phyloP scores from a whole-genome alignment of 495 filamentous ascomycete species.

The Trichocladium antarcticum region DNA sequence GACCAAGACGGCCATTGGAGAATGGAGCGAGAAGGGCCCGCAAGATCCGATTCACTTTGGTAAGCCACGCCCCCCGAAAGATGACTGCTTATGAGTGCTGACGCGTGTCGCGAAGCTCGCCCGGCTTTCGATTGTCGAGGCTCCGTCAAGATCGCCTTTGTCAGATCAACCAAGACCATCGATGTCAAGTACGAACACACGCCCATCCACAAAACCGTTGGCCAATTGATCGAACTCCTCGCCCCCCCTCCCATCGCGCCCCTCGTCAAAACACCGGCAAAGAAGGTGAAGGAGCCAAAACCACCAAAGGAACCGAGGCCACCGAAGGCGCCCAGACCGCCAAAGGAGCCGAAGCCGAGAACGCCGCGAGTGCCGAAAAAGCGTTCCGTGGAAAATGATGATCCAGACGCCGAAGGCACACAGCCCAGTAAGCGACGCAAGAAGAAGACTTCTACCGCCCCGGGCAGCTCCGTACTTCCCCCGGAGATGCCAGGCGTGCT shows the following conservation, averaged over 20 bases:
- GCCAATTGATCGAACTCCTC: slow-evolving; percentile 30
- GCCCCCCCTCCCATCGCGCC: slow-evolving; percentile 21
- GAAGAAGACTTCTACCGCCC: slow-evolving; percentile 18
- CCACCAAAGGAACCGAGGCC: slow-evolving; percentile 33
- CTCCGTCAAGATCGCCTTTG: slow-evolving; percentile 33
- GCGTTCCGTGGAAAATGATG: slow-evolving; percentile 33
- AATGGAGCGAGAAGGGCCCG: slow-evolving; percentile 31
- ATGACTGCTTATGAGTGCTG: slow-evolving; percentile 1
- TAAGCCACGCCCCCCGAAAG: slow-evolving; percentile 6
- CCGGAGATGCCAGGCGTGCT: slow-evolving; percentile 22
- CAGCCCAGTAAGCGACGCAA: slow-evolving; percentile 22
- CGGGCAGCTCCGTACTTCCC: slow-evolving; percentile 8
- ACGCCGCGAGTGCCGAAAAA: slow-evolving; percentile 31
- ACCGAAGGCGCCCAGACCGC: slow-evolving; percentile 43
- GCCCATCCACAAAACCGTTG: slow-evolving; percentile 37
- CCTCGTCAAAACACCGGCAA: slow-evolving; percentile 8
- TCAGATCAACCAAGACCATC: slow-evolving; percentile 28
- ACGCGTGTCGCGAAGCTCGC: slow-evolving; percentile 26
- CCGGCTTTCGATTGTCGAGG: slow-evolving; percentile 43
- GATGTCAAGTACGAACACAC: slow-evolving; percentile 40
- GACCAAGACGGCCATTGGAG: slow-evolving; percentile 28
- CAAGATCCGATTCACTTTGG: slow-evolving; percentile 33
- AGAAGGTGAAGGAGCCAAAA: slow-evolving; percentile 40
- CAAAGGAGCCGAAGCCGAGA: slow-evolving; percentile 46
- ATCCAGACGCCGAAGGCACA: slow-evolving; percentile 7